Base-by-base conservation (phyloP, 768 basidiomycete genomes). In the Mycena alexandri region DNA sequence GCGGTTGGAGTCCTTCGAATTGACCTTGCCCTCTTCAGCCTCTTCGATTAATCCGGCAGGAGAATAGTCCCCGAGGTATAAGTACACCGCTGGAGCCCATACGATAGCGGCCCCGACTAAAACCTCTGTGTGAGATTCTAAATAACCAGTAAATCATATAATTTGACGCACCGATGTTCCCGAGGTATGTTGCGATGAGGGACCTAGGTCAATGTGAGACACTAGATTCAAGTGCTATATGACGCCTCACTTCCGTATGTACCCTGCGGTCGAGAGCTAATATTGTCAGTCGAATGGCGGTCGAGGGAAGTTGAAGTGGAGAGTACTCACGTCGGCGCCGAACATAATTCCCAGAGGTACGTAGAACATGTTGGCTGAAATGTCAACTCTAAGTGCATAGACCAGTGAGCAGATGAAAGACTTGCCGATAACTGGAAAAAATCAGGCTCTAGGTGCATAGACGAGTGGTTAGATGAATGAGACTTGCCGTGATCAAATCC, bases 301-400 rank as follows among this genome's bases (percentile, higher is more conserved):
- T 46, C n/a, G 12, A 58, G n/a, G 41, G 14, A 16, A 34, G 22
- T 58, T 0, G 25, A 8, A 24, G n/a, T 13, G 11, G 19, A 59
- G 51, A 64, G 19, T 9, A 77, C 88, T 71, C 74, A 90, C 90
- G 47, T 87, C 76, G 36, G 89, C 87, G n/a, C 88, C 85, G 71
- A 91, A 88, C 84, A 92, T 87, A 33, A 92, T 91, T 12, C 90
- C 84, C 42, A 92, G 76, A 0, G 90, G 89, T 9, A 92, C 78
- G 7, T 87, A 91, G 75, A 89, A 92, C 91, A 92, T 92, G 74
- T 92, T 92, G n/a, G n/a, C n/a, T n/a, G n/a, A n/a, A n/a, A n/a
- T n/a, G n/a, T n/a, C n/a, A n/a, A n/a, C n/a, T n/a, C n/a, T n/a
- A n/a, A n/a, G n/a, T 29, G 29, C 29, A 29, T 29, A 6, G 29